Base-by-base conservation (phyloP, 805 yeast species). In the Wickerhamiella siamensis region DNA sequence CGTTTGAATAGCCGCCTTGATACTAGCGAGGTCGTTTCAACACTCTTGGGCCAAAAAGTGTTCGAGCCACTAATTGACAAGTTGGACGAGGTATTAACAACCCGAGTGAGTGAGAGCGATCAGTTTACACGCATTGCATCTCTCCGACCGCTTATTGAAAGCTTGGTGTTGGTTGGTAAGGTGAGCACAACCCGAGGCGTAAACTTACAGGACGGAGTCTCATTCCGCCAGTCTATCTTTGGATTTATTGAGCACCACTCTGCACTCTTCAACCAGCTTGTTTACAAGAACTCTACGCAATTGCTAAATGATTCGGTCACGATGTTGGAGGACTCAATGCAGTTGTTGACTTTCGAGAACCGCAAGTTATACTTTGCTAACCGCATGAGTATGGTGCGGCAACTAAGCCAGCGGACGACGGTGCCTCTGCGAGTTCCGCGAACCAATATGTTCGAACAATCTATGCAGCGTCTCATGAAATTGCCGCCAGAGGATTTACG, bases 271-370 rank as follows among this genome's bases (percentile, higher is more conserved):
- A 91, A 91, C 56, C 84, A 79, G 55, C 82, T 91, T 93, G 88
- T 91, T 22, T 70, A 95, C 47, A 71, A 79, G 16, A 87, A 84
- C 59, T 93, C 96, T 1, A 83, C 86, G 52, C 67, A 24, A 24
- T 24, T 91, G 51, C 83, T 88, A 94, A 80, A 88, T 59, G 98
- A 98, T 0, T 94, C 97, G 14, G 86, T 91, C 56, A 75, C 94
- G 1, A 77, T 86, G 69, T 66, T 91, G 51, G 88, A 91, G 14
- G 71, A 79, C 51, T 88, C 84, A 56, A 91, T 95, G 5, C 77
- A 77, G 55, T 88, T 87, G 2, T 64, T 91, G 48, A 97, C 91
- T 53, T 91, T 91, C 63, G 97, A 91, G 61, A 91, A 87, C 63
- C 91, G 93, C 63, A 73, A 83, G 54, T 77, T 77, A 51, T 86